Evolutionary conservation across 768 basidiomycete species (phyloP).

Genomic region (Suillus plorans): DNA sequence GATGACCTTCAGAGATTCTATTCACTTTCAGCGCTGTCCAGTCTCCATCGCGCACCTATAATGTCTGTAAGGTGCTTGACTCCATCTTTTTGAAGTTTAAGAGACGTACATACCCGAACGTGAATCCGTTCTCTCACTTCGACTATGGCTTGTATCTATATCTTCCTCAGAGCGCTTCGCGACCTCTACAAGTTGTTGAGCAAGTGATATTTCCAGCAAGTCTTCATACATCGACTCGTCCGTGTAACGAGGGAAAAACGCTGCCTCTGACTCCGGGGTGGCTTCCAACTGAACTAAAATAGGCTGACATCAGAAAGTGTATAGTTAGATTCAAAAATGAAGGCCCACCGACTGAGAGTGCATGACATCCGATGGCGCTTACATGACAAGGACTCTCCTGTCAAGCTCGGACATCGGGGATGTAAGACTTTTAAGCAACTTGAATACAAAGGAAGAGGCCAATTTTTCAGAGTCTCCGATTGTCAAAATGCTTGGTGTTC

Average conservation of each 20-base stretch:
- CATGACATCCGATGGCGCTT: not conserved
- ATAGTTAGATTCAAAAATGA: not conserved
- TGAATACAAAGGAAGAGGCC: not conserved
- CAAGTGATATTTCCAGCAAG: slow-evolving; percentile 29
- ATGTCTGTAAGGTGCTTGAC: slow-evolving; percentile 6
- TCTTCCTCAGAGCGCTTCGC: slow-evolving; percentile 8
- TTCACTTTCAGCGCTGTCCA: slow-evolving; percentile 43
- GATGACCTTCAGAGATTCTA: slow-evolving; percentile 55
- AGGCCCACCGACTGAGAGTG: not conserved
- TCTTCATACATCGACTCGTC: slow-evolving; percentile 43
- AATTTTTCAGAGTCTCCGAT: not conserved
- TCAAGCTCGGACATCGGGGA: slow-evolving; percentile 4
- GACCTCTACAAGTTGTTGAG: slow-evolving; percentile 11
- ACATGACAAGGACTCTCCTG: not conserved
- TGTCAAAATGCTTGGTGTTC: not conserved
- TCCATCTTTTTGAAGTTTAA: not conserved
- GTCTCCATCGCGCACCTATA: slow-evolving; percentile 51
- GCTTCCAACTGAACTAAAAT: not conserved
- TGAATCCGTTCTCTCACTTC: slow-evolving; percentile 34
- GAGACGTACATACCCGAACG: slow-evolving; percentile 44
- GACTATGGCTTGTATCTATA: slow-evolving; percentile 17
- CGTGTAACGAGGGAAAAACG: slow-evolving; percentile 18
- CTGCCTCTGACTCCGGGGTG: not conserved
- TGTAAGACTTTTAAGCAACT: not conserved
- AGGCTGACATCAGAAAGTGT: not conserved